Percentiles rank a stretch among this genome's conserved stretches.
Conservation (phyloP, 352 stramenopile species). For the Globisporangium camurandrum region DNA sequence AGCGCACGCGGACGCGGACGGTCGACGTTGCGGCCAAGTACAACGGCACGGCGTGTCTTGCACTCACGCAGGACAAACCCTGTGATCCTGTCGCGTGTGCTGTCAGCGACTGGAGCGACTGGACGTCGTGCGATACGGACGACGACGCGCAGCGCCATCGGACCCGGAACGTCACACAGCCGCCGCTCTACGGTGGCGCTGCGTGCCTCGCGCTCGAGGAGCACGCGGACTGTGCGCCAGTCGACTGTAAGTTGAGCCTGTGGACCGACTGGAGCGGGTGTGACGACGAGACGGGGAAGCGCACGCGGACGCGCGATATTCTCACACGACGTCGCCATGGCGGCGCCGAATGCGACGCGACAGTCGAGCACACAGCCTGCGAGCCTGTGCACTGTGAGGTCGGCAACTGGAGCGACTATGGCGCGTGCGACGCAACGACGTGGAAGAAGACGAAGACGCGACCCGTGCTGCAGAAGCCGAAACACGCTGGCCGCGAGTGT, state of each 20-base stretch:
- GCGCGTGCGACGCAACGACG: conserved; percentile 27
- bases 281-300: conserved; percentile 25
- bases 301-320: conserved; percentile 27
- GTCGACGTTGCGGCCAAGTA: conserved; percentile 29
- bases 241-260: conserved; percentile 28
- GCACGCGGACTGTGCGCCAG: conserved; percentile 25
- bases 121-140: conserved; percentile 46
- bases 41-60: conserved; percentile 24
- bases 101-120: conserved; percentile 31
- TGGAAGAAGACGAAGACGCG: conserved; percentile 44
- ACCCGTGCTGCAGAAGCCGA: conserved; percentile 17
- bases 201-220: conserved; percentile 27
- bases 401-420: conserved; percentile 31
- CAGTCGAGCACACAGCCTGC: conserved; percentile 30
- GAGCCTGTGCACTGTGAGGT: conserved; percentile 40
- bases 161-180: conserved; percentile 23
- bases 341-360: conserved; percentile 20
- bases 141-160: conserved; percentile 35
- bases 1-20: conserved; percentile 25
- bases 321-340: conserved; percentile 17
- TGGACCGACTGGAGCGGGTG: conserved; percentile 44
- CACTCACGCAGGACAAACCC: conserved; percentile 26
- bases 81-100: conserved; percentile 41
- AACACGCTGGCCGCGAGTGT: conserved; percentile 34
- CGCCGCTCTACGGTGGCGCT: conserved; percentile 22